A percentile compares a stretch with the other conserved stretches of the same genome.
phyloP scores from a whole-genome alignment of 2,329 filamentous ascomycete genomes.

The Gaeumannomyces tritici region DNA sequence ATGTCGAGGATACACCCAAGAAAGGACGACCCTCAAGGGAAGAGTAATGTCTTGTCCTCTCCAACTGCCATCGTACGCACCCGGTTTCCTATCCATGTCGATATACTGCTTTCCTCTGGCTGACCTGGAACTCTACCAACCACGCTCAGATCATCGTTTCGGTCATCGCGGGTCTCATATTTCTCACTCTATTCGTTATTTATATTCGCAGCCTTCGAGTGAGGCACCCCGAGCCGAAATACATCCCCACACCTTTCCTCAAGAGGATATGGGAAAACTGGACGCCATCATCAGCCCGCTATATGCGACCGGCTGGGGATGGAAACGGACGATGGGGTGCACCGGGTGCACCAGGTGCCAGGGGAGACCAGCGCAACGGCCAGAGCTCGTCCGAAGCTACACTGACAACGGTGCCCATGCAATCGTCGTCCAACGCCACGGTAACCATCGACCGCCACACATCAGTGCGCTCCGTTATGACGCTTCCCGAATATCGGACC shows the following conservation, averaged over 20 bases:
- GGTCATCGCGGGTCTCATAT: conserved; percentile 13
- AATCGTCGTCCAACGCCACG: conserved; percentile 8
- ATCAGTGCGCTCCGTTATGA: conserved; percentile 88
- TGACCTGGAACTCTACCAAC: not conserved
- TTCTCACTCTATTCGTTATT: conserved; percentile 11
- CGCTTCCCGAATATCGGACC: conserved; percentile 73
- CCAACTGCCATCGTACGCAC: not conserved
- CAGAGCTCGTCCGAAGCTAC: not conserved
- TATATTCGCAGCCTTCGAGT: conserved; percentile 13
- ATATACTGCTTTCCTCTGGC: not conserved
- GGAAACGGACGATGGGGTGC: not conserved
- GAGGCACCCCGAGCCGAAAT: conserved; percentile 34
- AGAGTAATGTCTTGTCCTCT: not conserved
- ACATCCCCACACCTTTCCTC: conserved; percentile 37
- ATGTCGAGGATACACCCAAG: not conserved
- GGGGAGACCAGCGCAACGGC: not conserved
- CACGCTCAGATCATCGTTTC: conserved; percentile 14
- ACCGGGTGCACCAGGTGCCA: conserved; percentile 12
- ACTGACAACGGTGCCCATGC: not conserved
- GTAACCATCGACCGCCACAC: conserved; percentile 66
- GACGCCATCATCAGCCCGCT: conserved; percentile 15
- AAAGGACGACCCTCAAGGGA: not conserved
- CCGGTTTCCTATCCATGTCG: not conserved
- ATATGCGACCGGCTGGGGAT: not conserved
- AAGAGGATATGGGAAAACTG: conserved; percentile 42